Percentiles rank a stretch among this genome's conserved stretches.
Conservation (phyloP, 768 basidiomycete species). For the Phanerochaete sordida region DNA sequence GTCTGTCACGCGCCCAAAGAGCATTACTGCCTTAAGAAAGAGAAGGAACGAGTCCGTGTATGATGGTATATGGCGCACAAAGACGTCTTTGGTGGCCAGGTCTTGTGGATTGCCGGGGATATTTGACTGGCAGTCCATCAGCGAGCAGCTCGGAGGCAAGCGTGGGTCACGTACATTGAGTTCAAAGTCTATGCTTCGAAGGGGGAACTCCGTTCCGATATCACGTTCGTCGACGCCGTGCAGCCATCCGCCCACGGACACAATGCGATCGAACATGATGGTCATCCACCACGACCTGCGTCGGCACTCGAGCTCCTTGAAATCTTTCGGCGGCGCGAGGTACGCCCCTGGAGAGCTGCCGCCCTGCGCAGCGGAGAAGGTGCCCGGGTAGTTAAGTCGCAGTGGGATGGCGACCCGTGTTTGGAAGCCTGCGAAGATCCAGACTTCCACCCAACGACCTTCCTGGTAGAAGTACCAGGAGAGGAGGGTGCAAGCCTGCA, state of each 20-base stretch:
- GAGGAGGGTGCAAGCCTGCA: conserved; percentile 83
- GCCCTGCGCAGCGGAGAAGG: conserved; percentile 61
- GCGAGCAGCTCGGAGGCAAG: background rate
- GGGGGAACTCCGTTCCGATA: conserved; percentile 78
- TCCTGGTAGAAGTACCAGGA: conserved; percentile 93
- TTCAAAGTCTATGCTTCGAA: conserved; percentile 75
- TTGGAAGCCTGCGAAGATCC: conserved; percentile 87
- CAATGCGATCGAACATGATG: conserved; percentile 80
- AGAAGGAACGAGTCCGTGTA: conserved; percentile 83
- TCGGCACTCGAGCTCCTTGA: conserved; percentile 72
- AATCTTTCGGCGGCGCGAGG: conserved; percentile 73
- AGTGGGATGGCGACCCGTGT: conserved; percentile 79
- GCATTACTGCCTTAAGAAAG: conserved; percentile 78
- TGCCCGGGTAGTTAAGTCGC: conserved; percentile 82
- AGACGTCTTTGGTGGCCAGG: conserved; percentile 58
- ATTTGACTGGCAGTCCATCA: conserved; percentile 37
- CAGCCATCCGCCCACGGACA: conserved; percentile 70
- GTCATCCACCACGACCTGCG: conserved; percentile 92
- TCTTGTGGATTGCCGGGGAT: conserved; percentile 77
- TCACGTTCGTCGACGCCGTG: conserved; percentile 83
- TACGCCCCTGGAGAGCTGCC: conserved; percentile 74
- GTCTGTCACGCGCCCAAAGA: conserved; percentile 84
- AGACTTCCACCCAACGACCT: conserved; percentile 87
- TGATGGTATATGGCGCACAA: conserved; percentile 65
- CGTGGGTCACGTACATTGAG: conserved; percentile 47